phyloP scores from a whole-genome alignment of 768 basidiomycete genomes.

The Tylopilus felleus region DNA sequence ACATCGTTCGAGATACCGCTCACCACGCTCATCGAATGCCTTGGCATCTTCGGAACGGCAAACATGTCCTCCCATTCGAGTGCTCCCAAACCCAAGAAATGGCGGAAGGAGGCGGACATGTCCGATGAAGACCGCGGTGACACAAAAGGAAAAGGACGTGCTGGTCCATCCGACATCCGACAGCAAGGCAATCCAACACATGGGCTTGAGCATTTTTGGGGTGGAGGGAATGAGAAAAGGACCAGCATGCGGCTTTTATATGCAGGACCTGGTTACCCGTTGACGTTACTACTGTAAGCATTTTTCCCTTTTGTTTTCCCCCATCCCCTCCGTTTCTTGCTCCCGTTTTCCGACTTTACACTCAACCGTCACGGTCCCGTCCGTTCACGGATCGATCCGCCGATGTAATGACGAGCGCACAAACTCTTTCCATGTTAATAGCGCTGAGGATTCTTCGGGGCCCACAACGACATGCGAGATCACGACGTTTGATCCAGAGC shows the following conservation, averaged over 20 bases:
- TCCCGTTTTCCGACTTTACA: not conserved
- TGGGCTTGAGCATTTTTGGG: slow-evolving; percentile 58
- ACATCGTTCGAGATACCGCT: slow-evolving; percentile 80
- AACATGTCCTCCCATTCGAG: slow-evolving; percentile 30
- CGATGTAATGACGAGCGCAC: slow-evolving; percentile 3
- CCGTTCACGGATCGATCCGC: slow-evolving; percentile 1
- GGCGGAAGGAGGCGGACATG: slow-evolving; percentile 46
- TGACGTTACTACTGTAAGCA: slow-evolving; percentile 75
- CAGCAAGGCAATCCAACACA: slow-evolving; percentile 9
- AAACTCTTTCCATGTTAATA: slow-evolving; percentile 24
- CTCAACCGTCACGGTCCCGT: not conserved
- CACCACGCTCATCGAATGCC: slow-evolving; percentile 78
- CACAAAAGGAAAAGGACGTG: slow-evolving; percentile 31
- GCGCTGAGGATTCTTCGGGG: slow-evolving; percentile 74
- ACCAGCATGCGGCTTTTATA: slow-evolving; percentile 89
- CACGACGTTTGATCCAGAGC: slow-evolving; percentile 80
- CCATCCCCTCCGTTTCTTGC: not conserved
- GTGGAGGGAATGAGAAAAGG: slow-evolving; percentile 49
- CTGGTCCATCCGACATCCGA: slow-evolving; percentile 13
- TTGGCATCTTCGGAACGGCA: slow-evolving; percentile 92
- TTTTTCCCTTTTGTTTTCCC: not conserved
- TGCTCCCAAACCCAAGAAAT: slow-evolving; percentile 43
- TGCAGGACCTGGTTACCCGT: slow-evolving; percentile 69
- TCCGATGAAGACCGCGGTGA: slow-evolving; percentile 39
- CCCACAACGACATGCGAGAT: slow-evolving; percentile 88